phyloP scores from a whole-genome alignment of 306 rosid genomes.

The Canavalia gladiata region DNA sequence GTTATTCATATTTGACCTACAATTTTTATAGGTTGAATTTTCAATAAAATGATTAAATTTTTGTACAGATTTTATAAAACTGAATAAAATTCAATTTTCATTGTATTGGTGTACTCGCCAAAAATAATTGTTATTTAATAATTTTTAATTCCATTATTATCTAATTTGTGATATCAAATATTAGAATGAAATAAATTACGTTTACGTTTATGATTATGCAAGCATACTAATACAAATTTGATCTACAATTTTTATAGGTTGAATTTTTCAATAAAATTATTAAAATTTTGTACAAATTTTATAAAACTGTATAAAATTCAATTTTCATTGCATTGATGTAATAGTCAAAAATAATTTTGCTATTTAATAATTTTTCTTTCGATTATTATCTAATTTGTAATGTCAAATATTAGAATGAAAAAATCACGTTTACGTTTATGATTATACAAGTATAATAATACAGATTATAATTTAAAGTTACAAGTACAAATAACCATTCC shows the following conservation, averaged over 20 bases:
- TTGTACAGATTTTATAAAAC: too few species aligned
- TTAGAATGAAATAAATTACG: too few species aligned
- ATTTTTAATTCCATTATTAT: too few species aligned
- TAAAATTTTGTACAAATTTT: background rate
- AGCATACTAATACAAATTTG: background rate
- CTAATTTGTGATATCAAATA: too few species aligned
- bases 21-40: constrained; percentile 3
- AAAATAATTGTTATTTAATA: too few species aligned
- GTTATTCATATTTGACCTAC: background rate
- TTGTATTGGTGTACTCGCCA: too few species aligned
- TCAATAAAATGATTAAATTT: background rate
- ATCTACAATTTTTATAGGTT: background rate
- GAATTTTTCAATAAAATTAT: background rate
- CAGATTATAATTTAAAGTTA: too few species aligned
- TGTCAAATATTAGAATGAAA: background rate
- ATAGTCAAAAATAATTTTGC: background rate
- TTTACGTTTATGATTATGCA: too few species aligned
- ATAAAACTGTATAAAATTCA: background rate
- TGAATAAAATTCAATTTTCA: too few species aligned
- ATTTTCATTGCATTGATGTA: background rate
- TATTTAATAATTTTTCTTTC: too few species aligned
- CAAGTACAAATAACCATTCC: background rate
- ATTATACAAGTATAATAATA: background rate
- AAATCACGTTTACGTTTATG: background rate
- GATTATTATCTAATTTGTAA: background rate